These are phyloP conservation scores for Isatis tinctoria DNA, from an alignment of 345 rosid genomes.

Conservation along the genomic window DNA sequence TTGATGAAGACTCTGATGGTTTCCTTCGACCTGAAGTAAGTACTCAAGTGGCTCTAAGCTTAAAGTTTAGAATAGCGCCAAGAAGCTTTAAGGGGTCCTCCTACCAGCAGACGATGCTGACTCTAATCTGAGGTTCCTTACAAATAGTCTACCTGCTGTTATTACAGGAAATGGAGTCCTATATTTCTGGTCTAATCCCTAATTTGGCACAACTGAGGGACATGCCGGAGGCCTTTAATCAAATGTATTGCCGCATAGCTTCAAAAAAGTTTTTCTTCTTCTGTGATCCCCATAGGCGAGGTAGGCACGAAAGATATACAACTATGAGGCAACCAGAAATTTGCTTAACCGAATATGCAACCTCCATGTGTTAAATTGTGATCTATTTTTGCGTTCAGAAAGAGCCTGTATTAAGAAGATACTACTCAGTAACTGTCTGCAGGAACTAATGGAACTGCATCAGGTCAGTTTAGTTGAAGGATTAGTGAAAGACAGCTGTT, in stretches of 20 bases:
- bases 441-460: slow-evolving; percentile 99
- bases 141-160: slow-evolving; percentile 4
- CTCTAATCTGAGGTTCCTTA: not conserved
- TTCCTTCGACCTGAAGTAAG: slow-evolving; percentile 85
- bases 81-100: not conserved
- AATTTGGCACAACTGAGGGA: slow-evolving; percentile 93
- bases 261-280: slow-evolving; percentile 98
- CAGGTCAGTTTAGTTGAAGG: slow-evolving; percentile 53
- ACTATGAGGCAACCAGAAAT: not conserved
- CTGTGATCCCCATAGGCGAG: slow-evolving; percentile 98
- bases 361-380: not conserved
- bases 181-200: slow-evolving; percentile 92
- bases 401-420: slow-evolving; percentile 97
- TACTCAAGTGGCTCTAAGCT: slow-evolving; percentile 10
- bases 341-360: not conserved
- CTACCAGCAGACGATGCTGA: not conserved
- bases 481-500: not conserved
- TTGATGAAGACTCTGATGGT: slow-evolving; percentile 98
- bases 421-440: slow-evolving; percentile 95
- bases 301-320: slow-evolving; percentile 29
- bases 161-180: slow-evolving; percentile 91
- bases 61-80: not conserved
- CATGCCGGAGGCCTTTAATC: slow-evolving; percentile 81
- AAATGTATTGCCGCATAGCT: slow-evolving; percentile 95
- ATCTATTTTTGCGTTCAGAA: slow-evolving; percentile 43